Base-by-base conservation (phyloP, 83 land plant genomes). In the Isoetes engelmannii region DNA sequence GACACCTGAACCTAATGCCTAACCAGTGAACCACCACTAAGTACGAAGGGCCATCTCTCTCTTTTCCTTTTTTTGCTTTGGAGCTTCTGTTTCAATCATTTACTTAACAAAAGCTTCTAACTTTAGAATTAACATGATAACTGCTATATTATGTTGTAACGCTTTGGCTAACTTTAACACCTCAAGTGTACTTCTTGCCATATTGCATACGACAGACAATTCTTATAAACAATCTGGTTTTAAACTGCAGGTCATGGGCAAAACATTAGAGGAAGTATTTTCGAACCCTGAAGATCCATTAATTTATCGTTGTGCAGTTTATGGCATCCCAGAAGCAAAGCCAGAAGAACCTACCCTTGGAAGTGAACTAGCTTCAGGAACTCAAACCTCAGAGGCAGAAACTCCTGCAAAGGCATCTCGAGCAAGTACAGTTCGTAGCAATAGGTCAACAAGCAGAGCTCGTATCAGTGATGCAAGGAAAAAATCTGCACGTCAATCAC, bases 231-330 rank as follows among this genome's bases (percentile, higher is more conserved):
- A 28, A 0, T 28, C 37, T 2, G 37, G 62, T 59, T 7, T 59
- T 1, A 12, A 18, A 18, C 10, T 18, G 62, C 71, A 77, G 80
- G 44, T 72, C 4, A 50, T 77, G 10, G 80, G 76, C 8, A 72
- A 72, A 47, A 68, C 67, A 63, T 19, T 77, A 12, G 70, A 28
- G 7, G 80, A 77, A 59, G 61, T 28, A 3, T 72, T 67, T 59
- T 53, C 45, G 0, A 71, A 58, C 42, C 69, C 47, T 7, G 80
- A 72, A 51, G 60, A 46, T 57, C 44, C 65, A 0, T 48, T 77
- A 61, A 19, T 59, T 9, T 72, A 77, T 17, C 65, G 77, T 10
- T 77, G 76, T 55, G 80, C 65, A 0, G 18, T 61, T 43, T 77
- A 77, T 67, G 80, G 75, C 43, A 57, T 37, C 41, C 76, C 66